Conservation (phyloP, 371 early-diverging fungal genomes). For the Mucor piriformis region DNA sequence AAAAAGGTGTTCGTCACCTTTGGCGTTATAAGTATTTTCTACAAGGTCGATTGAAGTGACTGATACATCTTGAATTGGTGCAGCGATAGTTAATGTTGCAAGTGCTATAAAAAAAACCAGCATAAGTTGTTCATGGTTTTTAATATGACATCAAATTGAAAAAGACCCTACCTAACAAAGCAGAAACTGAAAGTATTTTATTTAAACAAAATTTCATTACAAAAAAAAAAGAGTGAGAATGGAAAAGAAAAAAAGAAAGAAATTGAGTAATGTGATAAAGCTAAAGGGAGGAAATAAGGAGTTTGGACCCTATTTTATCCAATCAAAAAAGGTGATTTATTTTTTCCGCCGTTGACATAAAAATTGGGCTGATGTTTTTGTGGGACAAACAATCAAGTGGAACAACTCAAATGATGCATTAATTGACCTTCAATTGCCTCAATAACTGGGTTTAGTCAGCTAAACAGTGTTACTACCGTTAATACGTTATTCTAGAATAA, state of each 20-base stretch:
- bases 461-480: background rate
- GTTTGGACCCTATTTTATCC: background rate
- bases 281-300: constrained; percentile 1
- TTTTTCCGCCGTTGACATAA: background rate
- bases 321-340: background rate
- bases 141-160: background rate
- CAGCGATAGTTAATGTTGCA: constrained; percentile 32
- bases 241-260: background rate
- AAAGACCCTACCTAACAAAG: constrained; percentile 16
- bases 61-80: constrained; percentile 50
- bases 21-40: constrained; percentile 29
- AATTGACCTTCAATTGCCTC: background rate
- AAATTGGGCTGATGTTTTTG: constrained; percentile 6
- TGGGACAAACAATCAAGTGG: background rate
- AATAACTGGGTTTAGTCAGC: background rate
- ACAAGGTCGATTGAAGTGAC: constrained; percentile 49
- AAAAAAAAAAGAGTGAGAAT: background rate
- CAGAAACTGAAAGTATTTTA: constrained; percentile 17
- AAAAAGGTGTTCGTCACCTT: constrained; percentile 50
- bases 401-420: background rate
- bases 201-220: constrained; percentile 25
- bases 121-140: background rate
- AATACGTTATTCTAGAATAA: background rate
- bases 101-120: constrained; percentile 17
- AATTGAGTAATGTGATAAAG: constrained; percentile 2